phyloP scores from a whole-genome alignment of 2,329 filamentous ascomycete species.

The Rhinocladiella mackenziei region DNA sequence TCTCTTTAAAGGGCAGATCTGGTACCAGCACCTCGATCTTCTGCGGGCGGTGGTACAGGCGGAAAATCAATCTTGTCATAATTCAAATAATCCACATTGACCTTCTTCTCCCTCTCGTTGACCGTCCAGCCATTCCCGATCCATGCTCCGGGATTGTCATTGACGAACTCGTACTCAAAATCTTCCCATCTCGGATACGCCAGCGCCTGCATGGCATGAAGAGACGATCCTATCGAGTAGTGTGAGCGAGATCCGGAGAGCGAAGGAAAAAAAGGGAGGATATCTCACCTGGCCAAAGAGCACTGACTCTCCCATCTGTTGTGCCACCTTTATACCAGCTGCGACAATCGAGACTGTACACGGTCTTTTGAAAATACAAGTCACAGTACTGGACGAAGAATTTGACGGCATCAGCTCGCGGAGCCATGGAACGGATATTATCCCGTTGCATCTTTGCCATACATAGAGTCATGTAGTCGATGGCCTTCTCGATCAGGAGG shows the following conservation, averaged over 20 bases:
- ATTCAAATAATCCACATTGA: slow-evolving; percentile 13
- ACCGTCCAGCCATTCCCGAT: slow-evolving; percentile 47
- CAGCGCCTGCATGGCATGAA: slow-evolving; percentile 35
- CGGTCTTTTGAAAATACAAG: slow-evolving; percentile 15
- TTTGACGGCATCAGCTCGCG: slow-evolving; percentile 9
- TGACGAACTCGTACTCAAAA: slow-evolving; percentile 43
- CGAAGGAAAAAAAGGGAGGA: background rate
- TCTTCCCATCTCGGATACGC: slow-evolving; percentile 44
- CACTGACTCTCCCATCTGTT: slow-evolving; percentile 38
- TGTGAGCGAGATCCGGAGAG: background rate
- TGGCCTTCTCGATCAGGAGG: slow-evolving; percentile 16
- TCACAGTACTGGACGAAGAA: slow-evolving; percentile 14
- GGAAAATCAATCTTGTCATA: slow-evolving; percentile 14
- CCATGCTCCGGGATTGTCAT: slow-evolving; percentile 44
- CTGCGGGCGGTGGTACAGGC: background rate
- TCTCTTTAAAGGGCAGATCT: too few species aligned
- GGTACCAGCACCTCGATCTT: background rate
- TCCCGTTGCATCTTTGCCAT: slow-evolving; percentile 21
- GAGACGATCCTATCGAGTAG: slow-evolving; percentile 18
- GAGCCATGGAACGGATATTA: slow-evolving; percentile 12
- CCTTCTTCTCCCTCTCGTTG: slow-evolving; percentile 13
- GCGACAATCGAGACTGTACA: slow-evolving; percentile 17
- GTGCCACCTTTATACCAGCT: slow-evolving; percentile 40
- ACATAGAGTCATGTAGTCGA: slow-evolving; percentile 17
- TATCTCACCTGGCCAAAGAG: slow-evolving; percentile 41